Evolutionary conservation across 257 asterid species (phyloP).

Genomic region (Nicotiana paniculata): DNA sequence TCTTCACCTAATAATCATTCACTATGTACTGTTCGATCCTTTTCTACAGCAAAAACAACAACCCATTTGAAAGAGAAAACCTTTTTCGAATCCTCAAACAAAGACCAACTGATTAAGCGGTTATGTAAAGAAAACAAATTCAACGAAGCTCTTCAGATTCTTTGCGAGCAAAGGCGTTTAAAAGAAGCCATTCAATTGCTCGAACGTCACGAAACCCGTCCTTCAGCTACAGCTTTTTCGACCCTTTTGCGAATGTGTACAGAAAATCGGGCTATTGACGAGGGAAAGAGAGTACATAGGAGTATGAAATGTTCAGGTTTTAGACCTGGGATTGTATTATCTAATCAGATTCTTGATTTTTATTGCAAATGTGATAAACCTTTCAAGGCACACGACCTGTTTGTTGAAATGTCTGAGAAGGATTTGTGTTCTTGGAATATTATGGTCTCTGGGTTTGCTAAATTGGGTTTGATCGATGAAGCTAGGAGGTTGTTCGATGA

Average conservation of each 20-base stretch:
- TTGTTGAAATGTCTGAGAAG: conserved; percentile 54
- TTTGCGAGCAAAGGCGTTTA: conserved; percentile 54
- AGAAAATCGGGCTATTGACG: conserved; percentile 49
- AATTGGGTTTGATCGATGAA: conserved; percentile 34
- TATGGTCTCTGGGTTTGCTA: conserved; percentile 62
- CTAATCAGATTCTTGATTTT: conserved; percentile 54
- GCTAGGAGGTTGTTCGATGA: conserved; percentile 58
- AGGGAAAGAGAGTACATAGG: conserved; percentile 43
- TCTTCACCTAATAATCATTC: background rate
- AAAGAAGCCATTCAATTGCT: conserved; percentile 42
- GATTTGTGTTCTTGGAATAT: conserved; percentile 74
- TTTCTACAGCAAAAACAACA: background rate
- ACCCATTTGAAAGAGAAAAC: background rate
- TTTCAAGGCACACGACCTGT: conserved; percentile 38
- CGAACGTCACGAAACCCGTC: conserved; percentile 20
- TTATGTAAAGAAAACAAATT: conserved; percentile 16
- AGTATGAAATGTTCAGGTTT: conserved; percentile 43
- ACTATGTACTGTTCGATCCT: background rate
- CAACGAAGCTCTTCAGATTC: conserved; percentile 27
- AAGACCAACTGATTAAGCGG: conserved; percentile 4
- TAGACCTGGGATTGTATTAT: conserved; percentile 45
- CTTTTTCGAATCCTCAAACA: conserved; percentile 6
- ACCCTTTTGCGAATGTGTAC: conserved; percentile 44
- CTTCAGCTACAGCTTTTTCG: conserved; percentile 32
- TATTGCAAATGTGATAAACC: conserved; percentile 57